Base-by-base conservation (phyloP, 1,284 basidiomycete genomes). In the Fistulina hepatica region DNA sequence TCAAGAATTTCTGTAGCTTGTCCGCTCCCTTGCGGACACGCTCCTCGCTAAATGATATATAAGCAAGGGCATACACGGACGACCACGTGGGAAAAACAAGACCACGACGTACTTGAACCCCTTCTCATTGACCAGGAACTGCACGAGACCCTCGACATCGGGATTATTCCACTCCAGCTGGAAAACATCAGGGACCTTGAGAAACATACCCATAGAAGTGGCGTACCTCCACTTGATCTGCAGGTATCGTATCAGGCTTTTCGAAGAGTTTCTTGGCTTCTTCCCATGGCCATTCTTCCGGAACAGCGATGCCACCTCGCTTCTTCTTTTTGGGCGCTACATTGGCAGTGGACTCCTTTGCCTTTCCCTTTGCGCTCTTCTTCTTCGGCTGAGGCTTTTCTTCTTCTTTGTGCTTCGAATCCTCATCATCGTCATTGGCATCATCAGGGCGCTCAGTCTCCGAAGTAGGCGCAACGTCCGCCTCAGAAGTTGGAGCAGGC, bases 221-320 rank as follows among this genome's bases (percentile, higher is more conserved):
- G 34, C 65, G 33, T 47, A 92, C 90, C 60, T 95, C 86, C n/a
- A 97, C 56, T 48, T 95, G 72, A 34, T 82, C 77, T 2, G 88
- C 85, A 32, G 89, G 83, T 7, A 77, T 67, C 9, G 97, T 93
- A 45, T 95, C 89, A 3, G 94, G 95, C 27, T 81, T 73, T 56
- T 81, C 61, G 54, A 98, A 98, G 25, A 98, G 58, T 56, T 81
- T 72, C 59, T 93, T 91, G 20, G 94, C 95, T 46, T 91, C 85
- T 57, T 94, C 78, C 83, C 89, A 97, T 21, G 90, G 91, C 92
- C 92, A 98, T 43, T 91, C 76, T 36, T 95, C 92, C 0, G 94
- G 94, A 21, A 97, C 69, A 25, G 71, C 64, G 39, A 91, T 64
- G 2, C 86, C 88, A 4, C 80, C 82, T 44, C 76, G 81, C 20